Evolutionary conservation across 2,329 filamentous ascomycete species (phyloP).

Genomic region (Curvularia spicifera): DNA sequence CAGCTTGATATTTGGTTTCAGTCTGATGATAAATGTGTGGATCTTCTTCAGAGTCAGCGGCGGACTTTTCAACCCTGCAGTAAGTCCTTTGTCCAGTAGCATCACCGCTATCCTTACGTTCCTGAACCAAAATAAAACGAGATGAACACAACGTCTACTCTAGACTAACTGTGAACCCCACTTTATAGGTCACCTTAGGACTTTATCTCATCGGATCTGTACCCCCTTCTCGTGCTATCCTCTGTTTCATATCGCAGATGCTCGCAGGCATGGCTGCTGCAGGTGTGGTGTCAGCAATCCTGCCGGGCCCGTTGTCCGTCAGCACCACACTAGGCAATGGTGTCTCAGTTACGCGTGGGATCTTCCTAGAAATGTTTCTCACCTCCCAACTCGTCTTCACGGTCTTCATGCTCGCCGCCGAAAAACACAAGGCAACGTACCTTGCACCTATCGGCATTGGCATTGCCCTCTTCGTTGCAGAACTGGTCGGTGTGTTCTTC

Average conservation of each 20-base stretch:
- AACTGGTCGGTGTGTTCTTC: conserved; percentile 56
- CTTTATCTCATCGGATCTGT: conserved; percentile 46
- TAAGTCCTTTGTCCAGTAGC: conserved; percentile 28
- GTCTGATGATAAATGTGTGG: conserved; percentile 51
- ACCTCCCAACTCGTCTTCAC: conserved; percentile 51
- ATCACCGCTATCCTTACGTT: not conserved
- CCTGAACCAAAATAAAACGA: not conserved
- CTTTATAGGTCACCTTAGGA: conserved; percentile 44
- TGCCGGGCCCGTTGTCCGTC: conserved; percentile 45
- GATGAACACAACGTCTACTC: not conserved
- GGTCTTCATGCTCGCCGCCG: conserved; percentile 68
- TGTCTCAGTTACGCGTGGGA: conserved; percentile 40
- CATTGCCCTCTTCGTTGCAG: conserved; percentile 69
- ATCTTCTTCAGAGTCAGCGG: conserved; percentile 50
- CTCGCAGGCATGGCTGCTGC: conserved; percentile 47
- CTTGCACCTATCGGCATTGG: conserved; percentile 76
- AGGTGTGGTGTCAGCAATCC: conserved; percentile 44
- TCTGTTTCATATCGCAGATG: conserved; percentile 48
- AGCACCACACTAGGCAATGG: conserved; percentile 44
- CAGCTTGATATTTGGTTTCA: conserved; percentile 48
- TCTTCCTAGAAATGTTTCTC: conserved; percentile 52
- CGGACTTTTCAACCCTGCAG: conserved; percentile 51
- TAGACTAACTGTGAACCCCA: not conserved
- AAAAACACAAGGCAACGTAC: conserved; percentile 76
- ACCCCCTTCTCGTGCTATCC: conserved; percentile 29